Conservation (phyloP, 805 yeast genomes). For the Teunomyces funiuensis region DNA sequence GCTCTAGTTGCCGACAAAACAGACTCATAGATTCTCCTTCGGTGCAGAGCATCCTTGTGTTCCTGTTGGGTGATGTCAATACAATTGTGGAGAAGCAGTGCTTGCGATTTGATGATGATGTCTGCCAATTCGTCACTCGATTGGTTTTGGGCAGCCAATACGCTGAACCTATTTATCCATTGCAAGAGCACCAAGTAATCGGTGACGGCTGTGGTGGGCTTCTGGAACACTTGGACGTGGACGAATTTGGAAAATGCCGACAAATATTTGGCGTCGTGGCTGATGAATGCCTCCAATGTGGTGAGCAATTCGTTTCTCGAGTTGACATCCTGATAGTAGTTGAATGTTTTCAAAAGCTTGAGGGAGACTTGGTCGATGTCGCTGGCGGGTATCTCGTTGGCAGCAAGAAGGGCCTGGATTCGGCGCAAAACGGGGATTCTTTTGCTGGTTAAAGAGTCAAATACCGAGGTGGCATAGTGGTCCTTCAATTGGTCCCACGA, state of each 20-base stretch:
- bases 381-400: constrained; percentile 4
- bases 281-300: constrained; percentile 39
- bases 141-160: constrained; percentile 15
- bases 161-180: constrained; percentile 51
- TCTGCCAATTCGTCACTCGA: constrained; percentile 18
- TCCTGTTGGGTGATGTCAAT: constrained; percentile 10
- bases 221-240: constrained; percentile 25
- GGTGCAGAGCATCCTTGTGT: constrained; percentile 11
- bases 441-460: constrained; percentile 35
- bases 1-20: constrained; percentile 30
- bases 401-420: constrained; percentile 19
- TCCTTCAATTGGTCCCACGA: constrained; percentile 25
- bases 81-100: constrained; percentile 35
- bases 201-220: constrained; percentile 47
- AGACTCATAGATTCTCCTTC: constrained; percentile 26
- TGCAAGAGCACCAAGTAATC: constrained; percentile 57
- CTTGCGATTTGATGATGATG: constrained; percentile 28
- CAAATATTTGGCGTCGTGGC: constrained; percentile 30
- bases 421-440: constrained; percentile 35
- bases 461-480: constrained; percentile 20
- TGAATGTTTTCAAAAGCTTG: constrained; percentile 46
- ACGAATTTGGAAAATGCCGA: constrained; percentile 41
- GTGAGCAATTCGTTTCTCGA: constrained; percentile 45
- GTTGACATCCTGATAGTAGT: constrained; percentile 49
- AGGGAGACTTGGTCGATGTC: constrained; percentile 23